Conservation (phyloP, 2,329 filamentous ascomycete genomes). For the Alternaria sp. region DNA sequence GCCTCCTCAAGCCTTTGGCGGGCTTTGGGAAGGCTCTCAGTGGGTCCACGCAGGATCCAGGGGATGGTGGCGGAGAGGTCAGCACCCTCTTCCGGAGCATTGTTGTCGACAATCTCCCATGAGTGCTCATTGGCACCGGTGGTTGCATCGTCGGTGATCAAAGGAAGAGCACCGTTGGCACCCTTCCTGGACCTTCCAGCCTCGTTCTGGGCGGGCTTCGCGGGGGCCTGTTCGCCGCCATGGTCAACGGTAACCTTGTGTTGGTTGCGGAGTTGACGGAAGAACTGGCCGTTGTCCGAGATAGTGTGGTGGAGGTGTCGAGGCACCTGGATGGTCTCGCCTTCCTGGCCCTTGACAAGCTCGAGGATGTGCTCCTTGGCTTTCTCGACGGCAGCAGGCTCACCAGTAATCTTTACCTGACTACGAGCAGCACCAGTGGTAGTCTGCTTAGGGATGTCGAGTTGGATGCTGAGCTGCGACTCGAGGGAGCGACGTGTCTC, state of each 20-base stretch:
- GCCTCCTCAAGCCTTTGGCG: constrained; percentile 76
- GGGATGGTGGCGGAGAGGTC: constrained; percentile 70
- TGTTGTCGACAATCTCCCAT: constrained; percentile 81
- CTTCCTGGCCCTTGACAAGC: constrained; percentile 84
- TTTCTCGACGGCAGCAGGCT: constrained; percentile 78
- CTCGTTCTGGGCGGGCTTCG: constrained; percentile 67
- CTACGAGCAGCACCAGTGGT: constrained; percentile 75
- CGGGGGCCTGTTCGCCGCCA: constrained; percentile 77
- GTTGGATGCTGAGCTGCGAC: constrained; percentile 81
- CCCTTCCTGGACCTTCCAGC: constrained; percentile 58
- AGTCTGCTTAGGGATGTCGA: constrained; percentile 87
- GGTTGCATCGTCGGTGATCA: constrained; percentile 83
- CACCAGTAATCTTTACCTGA: constrained; percentile 84
- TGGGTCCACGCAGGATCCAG: constrained; percentile 83
- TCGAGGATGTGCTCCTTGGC: constrained; percentile 85
- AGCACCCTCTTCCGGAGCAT: constrained; percentile 61
- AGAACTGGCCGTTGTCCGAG: constrained; percentile 89
- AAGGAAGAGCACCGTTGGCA: constrained; percentile 73
- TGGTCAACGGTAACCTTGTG: constrained; percentile 92
- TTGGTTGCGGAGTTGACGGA: constrained; percentile 87
- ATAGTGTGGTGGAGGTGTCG: constrained; percentile 83
- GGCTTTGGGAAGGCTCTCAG: constrained; percentile 83
- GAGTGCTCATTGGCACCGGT: constrained; percentile 71
- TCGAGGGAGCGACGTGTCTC: constrained; percentile 87
- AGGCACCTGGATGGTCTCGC: constrained; percentile 86